These are phyloP conservation scores for Tuctoria greenei DNA, from an alignment of 176 grass and related monocot genomes.

Conservation along the genomic window DNA sequence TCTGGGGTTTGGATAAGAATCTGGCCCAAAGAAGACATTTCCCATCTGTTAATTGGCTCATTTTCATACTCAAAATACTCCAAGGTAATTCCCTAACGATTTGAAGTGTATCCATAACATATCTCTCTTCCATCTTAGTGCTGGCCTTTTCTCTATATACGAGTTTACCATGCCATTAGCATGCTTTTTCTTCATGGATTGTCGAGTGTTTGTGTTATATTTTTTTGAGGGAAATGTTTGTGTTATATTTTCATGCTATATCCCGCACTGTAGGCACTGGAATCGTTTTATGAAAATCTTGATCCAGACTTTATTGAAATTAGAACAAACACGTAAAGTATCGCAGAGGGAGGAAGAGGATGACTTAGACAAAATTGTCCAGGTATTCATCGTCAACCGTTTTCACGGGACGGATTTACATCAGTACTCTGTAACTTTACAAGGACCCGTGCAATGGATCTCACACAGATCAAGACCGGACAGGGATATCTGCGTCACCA, in stretches of 20 bases:
- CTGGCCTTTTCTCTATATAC: not conserved
- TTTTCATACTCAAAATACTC: conserved; percentile 99
- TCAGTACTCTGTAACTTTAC: not conserved
- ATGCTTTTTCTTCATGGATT: too few relatives aligned
- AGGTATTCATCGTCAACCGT: too few relatives aligned
- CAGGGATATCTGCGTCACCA: not conserved
- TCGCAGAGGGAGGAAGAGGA: too few relatives aligned
- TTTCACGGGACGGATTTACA: not conserved
- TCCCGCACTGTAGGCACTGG: too few relatives aligned
- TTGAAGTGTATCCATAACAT: not conserved
- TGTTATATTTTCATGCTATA: too few relatives aligned
- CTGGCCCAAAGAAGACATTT: conserved; percentile 99
- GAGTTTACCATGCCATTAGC: not conserved
- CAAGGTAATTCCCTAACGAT: conserved; percentile 47
- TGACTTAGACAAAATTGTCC: too few relatives aligned
- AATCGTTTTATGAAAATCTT: too few relatives aligned
- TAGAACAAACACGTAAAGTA: too few relatives aligned
- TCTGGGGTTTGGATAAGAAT: conserved; percentile 99
- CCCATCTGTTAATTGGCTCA: conserved; percentile 98
- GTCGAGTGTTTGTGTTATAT: too few relatives aligned
- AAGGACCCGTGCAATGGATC: not conserved
- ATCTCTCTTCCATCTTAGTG: not conserved
- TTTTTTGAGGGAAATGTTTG: too few relatives aligned
- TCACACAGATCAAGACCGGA: not conserved
- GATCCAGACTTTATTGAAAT: too few relatives aligned